Evolutionary conservation across 805 yeast species (phyloP).

Genomic region (Saturnispora ahearnii): DNA sequence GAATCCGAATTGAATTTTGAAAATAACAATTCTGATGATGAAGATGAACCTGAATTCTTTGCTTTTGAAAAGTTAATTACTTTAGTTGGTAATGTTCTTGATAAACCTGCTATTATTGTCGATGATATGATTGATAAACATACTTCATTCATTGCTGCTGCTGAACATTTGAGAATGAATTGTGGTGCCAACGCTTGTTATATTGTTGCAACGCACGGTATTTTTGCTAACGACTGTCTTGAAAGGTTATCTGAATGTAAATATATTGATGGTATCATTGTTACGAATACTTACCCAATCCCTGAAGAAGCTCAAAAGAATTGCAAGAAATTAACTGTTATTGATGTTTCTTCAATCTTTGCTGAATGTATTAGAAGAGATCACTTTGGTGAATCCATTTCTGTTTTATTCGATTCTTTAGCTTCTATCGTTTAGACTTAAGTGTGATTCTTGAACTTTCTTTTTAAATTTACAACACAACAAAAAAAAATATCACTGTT

Average conservation of each 20-base stretch:
- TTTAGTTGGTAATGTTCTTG: conserved; percentile 90
- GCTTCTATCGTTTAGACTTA: conserved; percentile 35
- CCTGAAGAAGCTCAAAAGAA: conserved; percentile 47
- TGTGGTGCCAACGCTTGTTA: conserved; percentile 93
- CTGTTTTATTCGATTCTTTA: conserved; percentile 83
- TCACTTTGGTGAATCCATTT: conserved; percentile 95
- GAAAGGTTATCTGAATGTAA: conserved; percentile 69
- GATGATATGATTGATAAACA: conserved; percentile 98
- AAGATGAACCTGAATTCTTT: conserved; percentile 57
- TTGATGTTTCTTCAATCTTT: conserved; percentile 89
- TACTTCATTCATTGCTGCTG: conserved; percentile 89
- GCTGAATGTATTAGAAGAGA: conserved; percentile 99
- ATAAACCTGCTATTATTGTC: conserved; percentile 83
- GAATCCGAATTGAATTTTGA: conserved; percentile 39
- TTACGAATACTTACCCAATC: conserved; percentile 94
- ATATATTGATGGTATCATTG: conserved; percentile 85
- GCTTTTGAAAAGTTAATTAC: conserved; percentile 83
- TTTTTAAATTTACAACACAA: not conserved
- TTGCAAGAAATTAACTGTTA: conserved; percentile 66
- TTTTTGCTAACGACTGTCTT: conserved; percentile 80
- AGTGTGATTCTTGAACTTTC: not conserved
- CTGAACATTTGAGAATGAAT: conserved; percentile 90
- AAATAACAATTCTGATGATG: conserved; percentile 80
- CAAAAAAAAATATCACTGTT: not conserved
- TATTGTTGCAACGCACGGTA: conserved; percentile 92